These are phyloP conservation scores for Termitomyces sp. DNA, from an alignment of 768 basidiomycete genomes.

Conservation along the genomic window DNA sequence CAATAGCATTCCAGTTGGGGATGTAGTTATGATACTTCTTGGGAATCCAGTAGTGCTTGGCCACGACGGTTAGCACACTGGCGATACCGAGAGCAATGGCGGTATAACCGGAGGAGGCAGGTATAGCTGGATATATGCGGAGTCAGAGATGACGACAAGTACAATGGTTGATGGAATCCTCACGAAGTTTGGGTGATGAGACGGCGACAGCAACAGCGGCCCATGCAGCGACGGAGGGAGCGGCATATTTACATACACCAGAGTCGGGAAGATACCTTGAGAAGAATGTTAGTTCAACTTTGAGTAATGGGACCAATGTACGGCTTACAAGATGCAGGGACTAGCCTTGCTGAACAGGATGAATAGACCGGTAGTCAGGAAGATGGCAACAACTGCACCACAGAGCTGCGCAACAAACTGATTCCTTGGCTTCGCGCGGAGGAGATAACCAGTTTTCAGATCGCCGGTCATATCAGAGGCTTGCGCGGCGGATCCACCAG, in stretches of 20 bases:
- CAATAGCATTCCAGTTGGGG: slow-evolving; percentile 54
- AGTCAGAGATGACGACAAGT: neutral
- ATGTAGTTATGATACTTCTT: slow-evolving; percentile 43
- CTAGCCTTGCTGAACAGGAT: slow-evolving; percentile 57
- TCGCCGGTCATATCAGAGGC: slow-evolving; percentile 63
- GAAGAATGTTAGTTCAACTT: neutral
- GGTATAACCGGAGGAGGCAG: slow-evolving; percentile 49
- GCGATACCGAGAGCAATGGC: slow-evolving; percentile 47
- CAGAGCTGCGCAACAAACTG: slow-evolving; percentile 57
- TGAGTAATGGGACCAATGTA: neutral
- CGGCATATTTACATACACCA: slow-evolving; percentile 43
- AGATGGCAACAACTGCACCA: slow-evolving; percentile 54
- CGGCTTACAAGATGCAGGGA: slow-evolving; percentile 52
- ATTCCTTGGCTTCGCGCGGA: slow-evolving; percentile 56
- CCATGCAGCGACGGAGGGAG: slow-evolving; percentile 54
- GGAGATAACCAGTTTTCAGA: slow-evolving; percentile 64
- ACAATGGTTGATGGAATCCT: slow-evolving; percentile 7
- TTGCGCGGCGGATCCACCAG: slow-evolving; percentile 51
- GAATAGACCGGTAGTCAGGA: slow-evolving; percentile 53
- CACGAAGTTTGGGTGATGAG: slow-evolving; percentile 40
- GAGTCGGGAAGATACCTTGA: slow-evolving; percentile 22
- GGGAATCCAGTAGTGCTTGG: slow-evolving; percentile 41
- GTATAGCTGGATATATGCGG: slow-evolving; percentile 30
- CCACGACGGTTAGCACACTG: slow-evolving; percentile 37
- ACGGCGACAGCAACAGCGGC: slow-evolving; percentile 50